Evolutionary conservation across 1,284 basidiomycete genomes (phyloP), one percentile per base, ranked within the genome.

Genomic region (Apiotrichum akiyoshidainum): DNA sequence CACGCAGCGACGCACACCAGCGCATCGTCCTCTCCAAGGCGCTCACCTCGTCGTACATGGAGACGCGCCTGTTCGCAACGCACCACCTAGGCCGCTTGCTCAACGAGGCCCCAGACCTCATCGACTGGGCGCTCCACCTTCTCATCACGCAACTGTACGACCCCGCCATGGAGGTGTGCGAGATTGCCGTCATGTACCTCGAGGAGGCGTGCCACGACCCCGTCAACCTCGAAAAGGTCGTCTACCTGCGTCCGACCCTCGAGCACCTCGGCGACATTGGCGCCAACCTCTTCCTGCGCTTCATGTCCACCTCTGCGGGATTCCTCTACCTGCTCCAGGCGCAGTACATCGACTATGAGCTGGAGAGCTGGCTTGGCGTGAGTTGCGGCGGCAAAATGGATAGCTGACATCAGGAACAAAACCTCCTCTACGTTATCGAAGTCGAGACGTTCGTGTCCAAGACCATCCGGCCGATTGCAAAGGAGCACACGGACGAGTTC

Each of bases 71-170:
- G 13, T 92, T 90, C 70, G 90, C 95, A 0, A 99, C 95, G 0
- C 84, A 85, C 59, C 89, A 92, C 72, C 82, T 99, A 1, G 92
- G 90, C n/a, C 81, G 85, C 34, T 80, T 95, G 39, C 66, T 79
- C 8, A 69, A 73, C 34, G 71, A 75, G 10, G 54, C 67, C 0
- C 68, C 73, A n/a, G 86, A 89, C 61, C 85, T 86, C 40, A 81
- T 80, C 39, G 83, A 87, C 5, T 97, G 93, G 93, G 90, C 86
- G 19, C 80, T 96, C 35, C 86, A 89, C 13, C 83, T 99, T 5
- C 85, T 99, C 26, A 81, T 99, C 26, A 97, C 93, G 0, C 96
- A 99, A 76, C 81, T 99, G 19, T 98, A 98, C 75, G 96, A 99
- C 71, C 88, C 92, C 2, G 84, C 88, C 0, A 82, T 87, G 22